These are phyloP conservation scores for Fusarium xyrophilum DNA, from an alignment of 2,329 filamentous ascomycete genomes.

Conservation along the genomic window DNA sequence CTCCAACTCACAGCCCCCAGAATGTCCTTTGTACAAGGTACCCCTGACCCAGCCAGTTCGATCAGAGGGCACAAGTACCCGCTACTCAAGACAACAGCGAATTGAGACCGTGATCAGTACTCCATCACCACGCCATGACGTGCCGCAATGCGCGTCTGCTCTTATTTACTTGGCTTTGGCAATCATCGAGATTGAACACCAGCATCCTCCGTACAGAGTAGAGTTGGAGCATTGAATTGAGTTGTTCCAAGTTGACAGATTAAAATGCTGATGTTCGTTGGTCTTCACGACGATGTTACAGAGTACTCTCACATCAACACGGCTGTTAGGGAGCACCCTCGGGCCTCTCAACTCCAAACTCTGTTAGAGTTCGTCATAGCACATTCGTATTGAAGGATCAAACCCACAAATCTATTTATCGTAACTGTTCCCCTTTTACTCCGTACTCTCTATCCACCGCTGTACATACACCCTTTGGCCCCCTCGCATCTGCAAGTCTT, in stretches of 20 bases:
- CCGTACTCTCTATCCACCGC: not conserved
- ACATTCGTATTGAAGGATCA: not conserved
- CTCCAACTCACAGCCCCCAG: slow-evolving; percentile 3
- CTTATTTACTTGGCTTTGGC: not conserved
- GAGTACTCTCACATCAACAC: not conserved
- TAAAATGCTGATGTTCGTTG: not conserved
- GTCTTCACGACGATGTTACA: not conserved
- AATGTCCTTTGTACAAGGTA: not conserved
- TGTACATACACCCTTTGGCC: not conserved
- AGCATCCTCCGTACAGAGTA: too few species aligned
- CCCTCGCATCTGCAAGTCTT: not conserved
- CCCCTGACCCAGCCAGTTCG: not conserved
- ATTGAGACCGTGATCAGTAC: slow-evolving; percentile 2
- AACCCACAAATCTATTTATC: not conserved
- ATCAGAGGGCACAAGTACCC: not conserved
- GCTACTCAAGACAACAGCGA: not conserved
- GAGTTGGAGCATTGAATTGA: rapidly evolving
- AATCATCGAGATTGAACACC: not conserved
- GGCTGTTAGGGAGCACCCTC: not conserved
- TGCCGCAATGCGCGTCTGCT: not conserved
- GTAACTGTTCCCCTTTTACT: not conserved
- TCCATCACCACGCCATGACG: slow-evolving; percentile 5
- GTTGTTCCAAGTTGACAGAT: not conserved
- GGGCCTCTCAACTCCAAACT: not conserved
- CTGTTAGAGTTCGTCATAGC: not conserved